Base-by-base conservation (phyloP, 2,329 filamentous ascomycete species). In the Colletotrichum ledebouriae region DNA sequence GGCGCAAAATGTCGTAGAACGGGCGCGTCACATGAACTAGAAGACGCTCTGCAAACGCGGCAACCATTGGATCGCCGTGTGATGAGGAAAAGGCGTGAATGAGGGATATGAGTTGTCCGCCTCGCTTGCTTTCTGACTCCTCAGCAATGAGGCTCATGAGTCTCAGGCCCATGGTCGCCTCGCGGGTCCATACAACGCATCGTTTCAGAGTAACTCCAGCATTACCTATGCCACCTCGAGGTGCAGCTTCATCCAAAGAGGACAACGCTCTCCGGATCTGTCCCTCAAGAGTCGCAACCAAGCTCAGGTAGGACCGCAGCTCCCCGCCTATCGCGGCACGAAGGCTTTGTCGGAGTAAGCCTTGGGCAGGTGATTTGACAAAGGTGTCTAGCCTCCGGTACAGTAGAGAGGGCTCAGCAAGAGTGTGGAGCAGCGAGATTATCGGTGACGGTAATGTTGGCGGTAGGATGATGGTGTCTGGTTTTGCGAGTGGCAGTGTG, bases 181-280 rank as follows among this genome's bases (percentile, higher is more conserved):
- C 97, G 73, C 95, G 89, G 9, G 94, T 98, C 97, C 97, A 99
- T 25, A 99, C 92, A 3, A 99, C 92, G 74, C 95, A 98, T 76
- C 96, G 87, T 78, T 98, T 98, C 58, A 99, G 83, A 0, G 96
- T 99, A 13, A 99, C 95, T 2, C 94, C 94, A 1, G 93, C 91
- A 74, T 94, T 96, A 6, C 93, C 91, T 60, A 97, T 89, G 2
- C 91, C 91, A 50, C 88, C 87, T 53, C 90, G 86, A 2, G 92
- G 88, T 4, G 87, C 87, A 2, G 84, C 82, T 59, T 92, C 89
- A 71, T 93, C 89, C n/a, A 96, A 82, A 7, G 91, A 88, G 5
- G 90, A 86, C 56, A 98, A 81, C 1, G 94, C 94, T 70, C 92
- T 86, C 67, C 95, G 88, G 62, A 98, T 97, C 78, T 99, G 95